Conservation (phyloP, 495 filamentous ascomycete species). For the Chaetomium cochliodes region DNA sequence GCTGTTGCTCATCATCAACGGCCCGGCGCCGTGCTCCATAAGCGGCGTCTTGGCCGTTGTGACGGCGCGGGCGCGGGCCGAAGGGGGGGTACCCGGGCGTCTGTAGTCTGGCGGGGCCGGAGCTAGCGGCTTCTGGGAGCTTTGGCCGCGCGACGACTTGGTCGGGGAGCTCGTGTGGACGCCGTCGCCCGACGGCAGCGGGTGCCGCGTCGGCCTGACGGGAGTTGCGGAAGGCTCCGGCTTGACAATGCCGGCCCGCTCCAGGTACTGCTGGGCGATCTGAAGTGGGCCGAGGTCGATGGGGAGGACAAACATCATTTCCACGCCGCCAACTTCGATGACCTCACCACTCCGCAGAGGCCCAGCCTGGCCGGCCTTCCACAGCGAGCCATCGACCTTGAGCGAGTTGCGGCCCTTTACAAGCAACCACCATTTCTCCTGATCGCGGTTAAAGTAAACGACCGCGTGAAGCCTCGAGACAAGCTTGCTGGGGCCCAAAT, state of each 20-base stretch:
- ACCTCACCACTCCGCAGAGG: conserved; percentile 78
- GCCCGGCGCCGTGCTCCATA: conserved; percentile 39
- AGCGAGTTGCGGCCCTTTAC: conserved; percentile 91
- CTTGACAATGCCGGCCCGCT: conserved; percentile 48
- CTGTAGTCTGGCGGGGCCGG: conserved; percentile 68
- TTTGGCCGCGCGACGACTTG: conserved; percentile 31
- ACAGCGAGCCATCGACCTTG: conserved; percentile 66
- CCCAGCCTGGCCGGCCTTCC: conserved; percentile 63
- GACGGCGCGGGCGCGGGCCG: conserved; percentile 40
- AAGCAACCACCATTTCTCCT: conserved; percentile 70
- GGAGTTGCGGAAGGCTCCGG: conserved; percentile 29
- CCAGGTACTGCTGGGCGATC: conserved; percentile 56
- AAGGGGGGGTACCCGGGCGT: conserved; percentile 66
- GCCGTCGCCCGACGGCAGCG: conserved; percentile 50
- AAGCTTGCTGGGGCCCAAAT: conserved; percentile 88
- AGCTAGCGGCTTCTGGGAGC: conserved; percentile 56
- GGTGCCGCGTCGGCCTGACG: conserved; percentile 40
- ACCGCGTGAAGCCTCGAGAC: conserved; percentile 86
- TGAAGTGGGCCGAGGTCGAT: conserved; percentile 54
- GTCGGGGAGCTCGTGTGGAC: conserved; percentile 31
- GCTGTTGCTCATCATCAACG: conserved; percentile 48
- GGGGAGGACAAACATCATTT: conserved; percentile 98
- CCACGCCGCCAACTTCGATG: conserved; percentile 82
- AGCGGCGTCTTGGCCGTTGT: conserved; percentile 45
- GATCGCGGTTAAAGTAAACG: conserved; percentile 73